Conservation (phyloP, 495 filamentous ascomycete species). For the Astrothelium subdiscretum region DNA sequence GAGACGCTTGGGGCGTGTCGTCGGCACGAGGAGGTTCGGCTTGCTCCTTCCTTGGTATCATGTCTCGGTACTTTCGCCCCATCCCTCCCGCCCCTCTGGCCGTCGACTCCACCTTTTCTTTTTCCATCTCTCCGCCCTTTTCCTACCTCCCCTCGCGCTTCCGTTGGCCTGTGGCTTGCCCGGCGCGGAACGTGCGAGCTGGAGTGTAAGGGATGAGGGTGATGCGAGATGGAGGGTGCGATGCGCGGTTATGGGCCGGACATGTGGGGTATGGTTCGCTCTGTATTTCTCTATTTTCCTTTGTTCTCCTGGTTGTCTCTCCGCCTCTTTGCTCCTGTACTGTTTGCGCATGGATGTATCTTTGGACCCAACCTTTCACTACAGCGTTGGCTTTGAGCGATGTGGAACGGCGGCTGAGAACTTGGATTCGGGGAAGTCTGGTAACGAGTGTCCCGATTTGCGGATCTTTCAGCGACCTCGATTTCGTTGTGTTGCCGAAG, state of each 20-base stretch:
- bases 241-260: neutral
- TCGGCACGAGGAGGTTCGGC: neutral
- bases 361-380: neutral
- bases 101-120: neutral
- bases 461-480: neutral
- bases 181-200: neutral
- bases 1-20: neutral
- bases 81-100: conserved; percentile 1
- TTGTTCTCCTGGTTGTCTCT: neutral
- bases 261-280: neutral
- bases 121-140: neutral
- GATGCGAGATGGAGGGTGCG: neutral
- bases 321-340: too few species aligned
- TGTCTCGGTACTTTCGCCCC: neutral
- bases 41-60: conserved; percentile 2
- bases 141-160: neutral
- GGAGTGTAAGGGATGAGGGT: neutral
- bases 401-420: neutral
- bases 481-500: neutral
- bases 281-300: neutral
- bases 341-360: neutral
- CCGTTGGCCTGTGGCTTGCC: neutral
- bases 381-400: neutral
- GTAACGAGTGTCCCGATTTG: neutral
- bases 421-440: neutral